A percentile compares a stretch with the other conserved stretches of the same genome.
These are phyloP conservation scores for Boletus vinaceobasis DNA, from an alignment of 768 basidiomycete genomes.

Conservation along the genomic window DNA sequence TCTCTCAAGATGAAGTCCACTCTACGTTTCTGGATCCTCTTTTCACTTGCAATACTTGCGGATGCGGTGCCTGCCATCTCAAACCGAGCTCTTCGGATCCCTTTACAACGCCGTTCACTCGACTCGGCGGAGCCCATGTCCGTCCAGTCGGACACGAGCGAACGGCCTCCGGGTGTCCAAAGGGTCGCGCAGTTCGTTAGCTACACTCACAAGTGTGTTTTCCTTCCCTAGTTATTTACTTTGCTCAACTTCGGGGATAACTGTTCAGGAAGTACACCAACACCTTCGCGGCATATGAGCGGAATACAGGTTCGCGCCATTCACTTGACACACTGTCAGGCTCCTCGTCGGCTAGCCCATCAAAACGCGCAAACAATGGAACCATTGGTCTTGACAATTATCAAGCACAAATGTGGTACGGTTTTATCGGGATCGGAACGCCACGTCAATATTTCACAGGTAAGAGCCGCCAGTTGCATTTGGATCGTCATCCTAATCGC, in stretches of 20 bases:
- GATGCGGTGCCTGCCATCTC: constrained; percentile 10
- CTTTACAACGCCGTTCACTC: constrained; percentile 6
- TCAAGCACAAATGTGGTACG: constrained; percentile 38
- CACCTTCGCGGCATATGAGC: constrained; percentile 41
- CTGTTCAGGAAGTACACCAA: constrained; percentile 37
- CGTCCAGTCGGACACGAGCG: not conserved
- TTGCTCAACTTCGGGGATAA: not conserved
- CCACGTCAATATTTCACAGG: constrained; percentile 39
- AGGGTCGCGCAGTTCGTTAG: not conserved
- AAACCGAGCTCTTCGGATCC: constrained; percentile 1
- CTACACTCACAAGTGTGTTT: constrained; percentile 6
- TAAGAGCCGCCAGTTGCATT: constrained; percentile 8
- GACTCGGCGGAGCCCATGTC: not conserved
- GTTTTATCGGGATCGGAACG: constrained; percentile 43
- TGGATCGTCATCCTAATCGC: not conserved
- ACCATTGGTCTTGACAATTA: constrained; percentile 29
- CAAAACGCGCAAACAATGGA: constrained; percentile 17
- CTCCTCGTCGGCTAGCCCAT: not conserved
- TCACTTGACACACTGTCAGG: constrained; percentile 15
- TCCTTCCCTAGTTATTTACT: not conserved
- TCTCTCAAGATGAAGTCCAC: constrained; percentile 6
- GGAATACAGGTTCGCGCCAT: constrained; percentile 41
- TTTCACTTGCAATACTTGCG: not conserved
- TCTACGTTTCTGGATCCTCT: not conserved
- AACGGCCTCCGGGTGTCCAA: not conserved